Evolutionary conservation across 202 grass and related monocot genomes (phyloP), one percentile per base, ranked within the genome.

Genomic region (Carex arenaria): DNA sequence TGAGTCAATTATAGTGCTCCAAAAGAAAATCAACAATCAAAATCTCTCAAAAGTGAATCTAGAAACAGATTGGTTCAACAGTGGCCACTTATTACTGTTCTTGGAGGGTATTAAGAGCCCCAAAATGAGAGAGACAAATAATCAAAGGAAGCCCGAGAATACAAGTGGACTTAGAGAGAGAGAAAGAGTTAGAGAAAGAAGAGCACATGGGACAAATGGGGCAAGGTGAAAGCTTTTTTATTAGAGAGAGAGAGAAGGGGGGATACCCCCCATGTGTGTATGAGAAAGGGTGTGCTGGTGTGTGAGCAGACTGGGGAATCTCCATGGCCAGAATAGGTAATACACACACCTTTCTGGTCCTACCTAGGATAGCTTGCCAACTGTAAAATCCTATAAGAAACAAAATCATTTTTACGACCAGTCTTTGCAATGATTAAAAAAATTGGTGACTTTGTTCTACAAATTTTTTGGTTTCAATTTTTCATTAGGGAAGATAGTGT

Each of bases 261-360:
- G 59, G 57, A 31, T 82, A 52, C 79, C 61, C 60, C 77, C 79
- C 61, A 49, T 80, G 78, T 81, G 79, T 81, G 79, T 51, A 59
- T 20, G 78, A 45, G 61, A 67, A 28, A 26, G 79, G 8, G 79
- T 82, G 61, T 67, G 79, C 61, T 43, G 31, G 77, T 80, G 77
- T 20, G 77, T 63, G 78, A 80, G 74, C 51, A 79, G 78, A 80
- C 61, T 65, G 45, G 78, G 63, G 78, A 82, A 82, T 82, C 79
- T 82, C 79, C 79, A 82, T 82, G 79, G 63, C 79, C 79, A 82
- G 59, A 67, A 82, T 82, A 82, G 79, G 60, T 82, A 64, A 51
- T 51, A 67, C 42, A 67, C 75, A 79, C 36, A 55, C 22, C n/a
- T 54, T 43, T 80, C 42, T 53, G 79, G 79, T 38, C 79, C 79